Conservation (phyloP, 768 basidiomycete genomes). For the Termitomyces sp. region DNA sequence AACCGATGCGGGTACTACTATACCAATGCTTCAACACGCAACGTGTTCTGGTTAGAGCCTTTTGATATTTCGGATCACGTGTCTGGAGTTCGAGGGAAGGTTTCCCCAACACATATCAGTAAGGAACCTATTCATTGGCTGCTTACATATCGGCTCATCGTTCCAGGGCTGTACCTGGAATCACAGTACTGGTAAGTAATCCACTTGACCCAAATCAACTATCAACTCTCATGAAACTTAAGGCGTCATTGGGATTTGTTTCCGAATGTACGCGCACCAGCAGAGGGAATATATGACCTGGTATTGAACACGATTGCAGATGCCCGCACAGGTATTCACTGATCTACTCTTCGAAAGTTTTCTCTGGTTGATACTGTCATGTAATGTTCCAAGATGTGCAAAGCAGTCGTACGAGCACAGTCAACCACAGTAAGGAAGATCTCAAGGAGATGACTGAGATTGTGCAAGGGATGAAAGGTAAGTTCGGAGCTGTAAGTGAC, state of each 20-base stretch:
- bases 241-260: slow-evolving; percentile 1
- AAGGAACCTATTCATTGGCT: not conserved
- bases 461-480: slow-evolving; percentile 3
- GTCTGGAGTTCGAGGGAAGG: not conserved
- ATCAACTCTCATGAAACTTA: too few relatives aligned
- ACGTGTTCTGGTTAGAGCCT: slow-evolving; percentile 8
- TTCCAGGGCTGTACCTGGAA: slow-evolving; percentile 2
- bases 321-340: slow-evolving; percentile 2
- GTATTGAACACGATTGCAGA: slow-evolving; percentile 3
- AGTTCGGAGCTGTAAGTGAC: not conserved
- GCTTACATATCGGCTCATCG: not conserved
- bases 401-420: not conserved
- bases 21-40: not conserved
- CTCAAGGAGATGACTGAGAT: slow-evolving; percentile 10
- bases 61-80: not conserved
- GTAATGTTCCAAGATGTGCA: slow-evolving; percentile 2
- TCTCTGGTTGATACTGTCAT: not conserved
- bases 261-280: not conserved
- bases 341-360: not conserved
- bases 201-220: too few relatives aligned
- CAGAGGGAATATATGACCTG: not conserved
- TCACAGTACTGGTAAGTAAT: not conserved
- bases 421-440: not conserved
- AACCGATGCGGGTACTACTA: slow-evolving; percentile 9
- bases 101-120: too few relatives aligned